These are phyloP conservation scores for Prunus salicina DNA, from an alignment of 306 rosid species.

Conservation along the genomic window DNA sequence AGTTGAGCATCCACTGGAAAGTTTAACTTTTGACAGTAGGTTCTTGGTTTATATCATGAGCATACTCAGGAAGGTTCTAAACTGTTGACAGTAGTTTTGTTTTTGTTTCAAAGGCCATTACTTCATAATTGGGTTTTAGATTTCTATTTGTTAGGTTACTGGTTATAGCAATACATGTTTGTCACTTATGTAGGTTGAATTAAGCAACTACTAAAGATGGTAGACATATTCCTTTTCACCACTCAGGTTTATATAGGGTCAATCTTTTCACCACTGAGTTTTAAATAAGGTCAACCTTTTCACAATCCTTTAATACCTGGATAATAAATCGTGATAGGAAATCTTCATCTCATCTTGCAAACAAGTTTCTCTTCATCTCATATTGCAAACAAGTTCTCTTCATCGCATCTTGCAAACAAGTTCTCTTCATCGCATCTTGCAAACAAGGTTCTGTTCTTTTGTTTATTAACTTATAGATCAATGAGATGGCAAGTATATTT, in stretches of 20 bases:
- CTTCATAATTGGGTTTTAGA: neutral
- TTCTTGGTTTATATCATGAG: neutral
- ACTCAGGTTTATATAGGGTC: neutral
- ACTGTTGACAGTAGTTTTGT: neutral
- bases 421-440: neutral
- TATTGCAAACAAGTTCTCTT: neutral
- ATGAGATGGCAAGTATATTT: neutral
- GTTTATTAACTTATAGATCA: neutral
- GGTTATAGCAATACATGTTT: conserved; percentile 6
- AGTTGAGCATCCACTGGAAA: neutral
- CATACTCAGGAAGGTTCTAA: neutral
- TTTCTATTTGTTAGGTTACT: neutral
- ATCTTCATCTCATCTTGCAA: neutral
- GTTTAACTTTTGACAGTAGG: neutral
- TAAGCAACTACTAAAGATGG: conserved; percentile 8
- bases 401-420: neutral
- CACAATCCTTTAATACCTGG: neutral
- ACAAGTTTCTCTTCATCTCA: neutral
- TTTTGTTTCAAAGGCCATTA: conserved; percentile 3
- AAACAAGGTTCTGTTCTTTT: neutral
- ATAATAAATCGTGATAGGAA: neutral
- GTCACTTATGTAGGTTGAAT: conserved; percentile 9
- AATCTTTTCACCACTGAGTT: neutral
- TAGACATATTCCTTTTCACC: neutral
- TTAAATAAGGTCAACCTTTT: neutral